Percentiles rank a stretch among this genome's conserved stretches.
Conservation (phyloP, 176 grass and related monocot species). For the Dactylis glomerata region DNA sequence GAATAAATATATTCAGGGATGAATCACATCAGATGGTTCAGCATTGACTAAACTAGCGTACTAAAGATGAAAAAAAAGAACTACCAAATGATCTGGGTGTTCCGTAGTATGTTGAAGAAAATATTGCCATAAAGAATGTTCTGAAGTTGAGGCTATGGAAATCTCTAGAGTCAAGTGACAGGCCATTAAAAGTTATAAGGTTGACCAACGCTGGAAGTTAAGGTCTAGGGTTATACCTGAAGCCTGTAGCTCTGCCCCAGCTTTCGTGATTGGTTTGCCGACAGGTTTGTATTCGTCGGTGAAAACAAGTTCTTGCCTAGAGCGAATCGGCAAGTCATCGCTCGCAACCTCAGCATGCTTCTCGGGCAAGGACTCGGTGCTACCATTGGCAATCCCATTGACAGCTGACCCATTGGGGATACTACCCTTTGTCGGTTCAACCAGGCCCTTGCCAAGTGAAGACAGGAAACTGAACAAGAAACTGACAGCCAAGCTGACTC, state of each 20-base stretch:
- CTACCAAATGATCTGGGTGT: background rate
- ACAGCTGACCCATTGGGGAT: background rate
- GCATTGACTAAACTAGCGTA: background rate
- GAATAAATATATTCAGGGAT: background rate
- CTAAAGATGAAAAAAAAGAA: background rate
- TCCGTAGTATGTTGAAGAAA: background rate
- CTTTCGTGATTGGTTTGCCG: constrained; percentile 66
- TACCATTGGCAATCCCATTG: constrained; percentile 23
- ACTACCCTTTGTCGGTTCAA: constrained; percentile 11
- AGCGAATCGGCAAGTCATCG: constrained; percentile 40
- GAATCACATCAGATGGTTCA: background rate
- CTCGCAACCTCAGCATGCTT: background rate
- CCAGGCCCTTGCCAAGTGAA: constrained; percentile 40
- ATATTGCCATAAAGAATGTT: background rate
- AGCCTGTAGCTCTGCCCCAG: constrained; percentile 75
- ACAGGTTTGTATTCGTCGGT: constrained; percentile 65
- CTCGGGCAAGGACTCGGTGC: background rate
- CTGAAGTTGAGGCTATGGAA: constrained; percentile 1
- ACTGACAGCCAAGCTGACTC: constrained; percentile 59
- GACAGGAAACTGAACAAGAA: constrained; percentile 79
- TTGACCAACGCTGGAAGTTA: background rate
- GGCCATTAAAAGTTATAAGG: background rate
- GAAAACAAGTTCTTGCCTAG: constrained; percentile 57
- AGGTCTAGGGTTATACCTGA: constrained; percentile 58
- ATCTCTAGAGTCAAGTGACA: background rate